Conservation (phyloP, 345 rosid species). For the Aquilaria malaccensis region DNA sequence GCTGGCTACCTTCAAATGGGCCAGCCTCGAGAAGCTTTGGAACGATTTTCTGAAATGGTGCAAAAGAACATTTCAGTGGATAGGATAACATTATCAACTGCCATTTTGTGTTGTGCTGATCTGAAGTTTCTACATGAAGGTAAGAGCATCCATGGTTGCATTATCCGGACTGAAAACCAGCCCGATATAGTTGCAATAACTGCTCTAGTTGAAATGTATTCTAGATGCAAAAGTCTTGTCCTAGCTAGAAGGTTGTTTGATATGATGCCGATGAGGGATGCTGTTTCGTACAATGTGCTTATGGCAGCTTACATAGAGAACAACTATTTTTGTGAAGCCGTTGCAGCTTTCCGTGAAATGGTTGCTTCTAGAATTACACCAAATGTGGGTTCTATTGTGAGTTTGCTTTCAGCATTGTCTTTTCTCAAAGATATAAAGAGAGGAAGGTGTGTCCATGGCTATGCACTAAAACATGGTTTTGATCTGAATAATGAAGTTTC, state of each 20-base stretch:
- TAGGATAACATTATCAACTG: constrained; percentile 23
- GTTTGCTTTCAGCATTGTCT: constrained; percentile 23
- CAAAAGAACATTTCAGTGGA: constrained; percentile 18
- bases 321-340: constrained; percentile 17
- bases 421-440: constrained; percentile 16
- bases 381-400: constrained; percentile 18
- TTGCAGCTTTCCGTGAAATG: constrained; percentile 21
- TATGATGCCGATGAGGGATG: constrained; percentile 21
- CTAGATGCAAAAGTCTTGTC: constrained; percentile 17
- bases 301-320: constrained; percentile 27
- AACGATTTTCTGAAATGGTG: constrained; percentile 15
- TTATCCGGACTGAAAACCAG: constrained; percentile 17
- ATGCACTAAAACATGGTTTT: constrained; percentile 16
- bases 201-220: constrained; percentile 33
- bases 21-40: constrained; percentile 22
- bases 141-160: constrained; percentile 27
- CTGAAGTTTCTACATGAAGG: constrained; percentile 21
- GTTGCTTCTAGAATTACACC: constrained; percentile 16
- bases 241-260: constrained; percentile 25
- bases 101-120: constrained; percentile 24
- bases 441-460: constrained; percentile 27
- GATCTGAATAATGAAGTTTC: constrained; percentile 15
- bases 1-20: constrained; percentile 21
- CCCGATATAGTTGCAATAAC: constrained; percentile 26
- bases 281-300: constrained; percentile 23